Conservation (phyloP, 441 rosid genomes). For the Iberis amara region DNA sequence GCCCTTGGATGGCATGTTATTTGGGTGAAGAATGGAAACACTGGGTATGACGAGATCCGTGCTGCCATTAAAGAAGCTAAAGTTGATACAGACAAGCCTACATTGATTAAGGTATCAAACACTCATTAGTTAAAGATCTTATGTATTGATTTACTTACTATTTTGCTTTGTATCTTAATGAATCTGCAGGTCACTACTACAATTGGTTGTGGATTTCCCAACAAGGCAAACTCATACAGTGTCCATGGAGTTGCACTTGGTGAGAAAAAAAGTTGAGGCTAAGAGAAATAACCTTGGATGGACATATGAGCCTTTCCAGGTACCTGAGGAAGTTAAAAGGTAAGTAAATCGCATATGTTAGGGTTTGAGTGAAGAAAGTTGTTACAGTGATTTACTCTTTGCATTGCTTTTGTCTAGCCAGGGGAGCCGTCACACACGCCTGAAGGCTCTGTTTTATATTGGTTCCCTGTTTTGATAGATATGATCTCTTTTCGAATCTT, state of each 20-base stretch:
- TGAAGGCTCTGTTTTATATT: too few species aligned
- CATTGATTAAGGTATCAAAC: constrained; percentile 93
- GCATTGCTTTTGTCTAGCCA: too few species aligned
- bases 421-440: too few species aligned
- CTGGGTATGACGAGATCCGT: constrained; percentile 85
- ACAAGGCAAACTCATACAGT: constrained; percentile 46
- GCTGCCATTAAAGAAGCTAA: constrained; percentile 93
- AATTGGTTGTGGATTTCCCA: constrained; percentile 44
- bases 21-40: constrained; percentile 95
- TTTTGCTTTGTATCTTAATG: neutral
- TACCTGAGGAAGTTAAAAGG: constrained; percentile 43
- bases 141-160: too few species aligned
- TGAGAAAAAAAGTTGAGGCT: constrained; percentile 44
- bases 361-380: too few species aligned
- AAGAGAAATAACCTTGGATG: constrained; percentile 46
- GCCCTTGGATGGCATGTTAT: constrained; percentile 95
- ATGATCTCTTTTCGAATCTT: too few species aligned
- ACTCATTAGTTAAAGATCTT: too few species aligned
- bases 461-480: too few species aligned
- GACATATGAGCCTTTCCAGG: constrained; percentile 45
- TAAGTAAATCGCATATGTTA: too few species aligned
- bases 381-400: too few species aligned
- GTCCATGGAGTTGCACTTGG: constrained; percentile 47
- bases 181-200: constrained; percentile 38
- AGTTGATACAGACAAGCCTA: constrained; percentile 82